phyloP scores from a whole-genome alignment of 2,329 filamentous ascomycete species.

The Colletotrichum zoysiae region DNA sequence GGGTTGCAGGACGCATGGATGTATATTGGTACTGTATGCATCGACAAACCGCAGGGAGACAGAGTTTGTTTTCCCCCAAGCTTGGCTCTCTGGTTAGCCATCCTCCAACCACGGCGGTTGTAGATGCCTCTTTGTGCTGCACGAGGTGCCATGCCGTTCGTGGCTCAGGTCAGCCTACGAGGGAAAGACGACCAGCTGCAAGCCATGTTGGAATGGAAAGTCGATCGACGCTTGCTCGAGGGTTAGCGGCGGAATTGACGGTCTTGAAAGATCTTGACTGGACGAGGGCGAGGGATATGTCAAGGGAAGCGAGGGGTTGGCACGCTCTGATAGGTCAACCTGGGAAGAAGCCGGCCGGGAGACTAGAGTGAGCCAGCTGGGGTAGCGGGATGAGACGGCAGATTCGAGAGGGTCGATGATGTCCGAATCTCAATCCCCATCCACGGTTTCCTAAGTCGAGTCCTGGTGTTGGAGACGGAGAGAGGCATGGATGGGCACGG shows the following conservation, averaged over 20 bases:
- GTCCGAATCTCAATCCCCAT: not conserved
- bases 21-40: constrained; percentile 13
- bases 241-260: constrained; percentile 41
- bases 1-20: constrained; percentile 20
- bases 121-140: constrained; percentile 16
- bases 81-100: constrained; percentile 17
- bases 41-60: not conserved
- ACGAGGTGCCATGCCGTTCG: constrained; percentile 6
- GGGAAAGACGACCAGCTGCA: constrained; percentile 16
- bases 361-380: constrained; percentile 7
- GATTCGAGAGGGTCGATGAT: not conserved
- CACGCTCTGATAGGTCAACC: constrained; percentile 22
- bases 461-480: not conserved
- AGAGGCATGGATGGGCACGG: constrained; percentile 1
- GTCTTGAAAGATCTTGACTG: constrained; percentile 36
- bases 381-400: constrained; percentile 1
- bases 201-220: constrained; percentile 25
- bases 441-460: not conserved
- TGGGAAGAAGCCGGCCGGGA: not conserved
- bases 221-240: constrained; percentile 16
- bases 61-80: constrained; percentile 30
- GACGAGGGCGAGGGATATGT: constrained; percentile 10
- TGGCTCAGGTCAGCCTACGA: constrained; percentile 7
- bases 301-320: constrained; percentile 29
- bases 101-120: constrained; percentile 28